These are phyloP conservation scores for Camellia sinensis DNA, from an alignment of 148 eudicot genomes.

Conservation along the genomic window DNA sequence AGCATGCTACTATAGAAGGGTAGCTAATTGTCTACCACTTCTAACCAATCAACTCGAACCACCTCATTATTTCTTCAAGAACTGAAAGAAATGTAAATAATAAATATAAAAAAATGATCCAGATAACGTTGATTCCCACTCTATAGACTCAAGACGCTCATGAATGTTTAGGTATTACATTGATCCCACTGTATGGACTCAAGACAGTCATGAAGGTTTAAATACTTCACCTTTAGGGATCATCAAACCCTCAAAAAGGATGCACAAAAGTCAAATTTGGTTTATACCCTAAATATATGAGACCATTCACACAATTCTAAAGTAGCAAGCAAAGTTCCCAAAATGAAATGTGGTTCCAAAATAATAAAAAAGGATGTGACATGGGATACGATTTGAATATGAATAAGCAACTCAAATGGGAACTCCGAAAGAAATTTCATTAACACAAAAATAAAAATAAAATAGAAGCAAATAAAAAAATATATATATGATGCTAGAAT, in stretches of 20 bases:
- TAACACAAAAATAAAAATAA: too few species aligned
- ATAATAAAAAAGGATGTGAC: neutral
- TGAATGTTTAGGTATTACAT: too few species aligned
- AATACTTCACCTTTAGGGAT: neutral
- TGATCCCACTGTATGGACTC: neutral
- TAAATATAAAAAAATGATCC: neutral
- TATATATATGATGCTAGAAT: too few species aligned
- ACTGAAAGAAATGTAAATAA: neutral
- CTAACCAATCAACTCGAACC: neutral
- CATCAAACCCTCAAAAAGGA: neutral
- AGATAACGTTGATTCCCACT: too few species aligned
- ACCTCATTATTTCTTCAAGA: neutral
- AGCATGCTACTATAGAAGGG: neutral
- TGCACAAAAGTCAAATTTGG: neutral
- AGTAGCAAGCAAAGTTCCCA: neutral
- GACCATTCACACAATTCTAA: neutral
- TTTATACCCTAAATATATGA: neutral
- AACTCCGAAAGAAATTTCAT: neutral
- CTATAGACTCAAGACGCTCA: neutral
- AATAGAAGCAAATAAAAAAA: too few species aligned
- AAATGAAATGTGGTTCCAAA: neutral
- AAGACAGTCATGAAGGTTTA: neutral
- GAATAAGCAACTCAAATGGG: neutral
- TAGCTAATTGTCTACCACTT: neutral
- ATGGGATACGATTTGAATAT: neutral